Evolutionary conservation across 345 rosid species (phyloP).

Genomic region (Boechera stricta): DNA sequence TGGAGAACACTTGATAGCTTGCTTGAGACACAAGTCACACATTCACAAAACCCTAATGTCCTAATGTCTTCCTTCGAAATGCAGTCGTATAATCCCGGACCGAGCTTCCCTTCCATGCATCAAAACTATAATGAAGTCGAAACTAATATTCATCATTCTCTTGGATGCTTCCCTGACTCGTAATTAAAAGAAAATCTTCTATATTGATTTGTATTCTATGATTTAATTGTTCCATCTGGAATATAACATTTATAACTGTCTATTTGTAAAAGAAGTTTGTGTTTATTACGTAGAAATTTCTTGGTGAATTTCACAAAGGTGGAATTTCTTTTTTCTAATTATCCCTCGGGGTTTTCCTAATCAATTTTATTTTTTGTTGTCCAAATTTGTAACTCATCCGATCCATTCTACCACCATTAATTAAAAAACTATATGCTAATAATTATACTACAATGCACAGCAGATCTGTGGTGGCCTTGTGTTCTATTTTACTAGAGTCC

Average conservation of each 20-base stretch:
- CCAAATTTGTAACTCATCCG: constrained; percentile 16
- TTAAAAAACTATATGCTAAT: neutral
- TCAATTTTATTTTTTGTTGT: neutral
- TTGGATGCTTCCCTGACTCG: constrained; percentile 70
- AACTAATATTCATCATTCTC: constrained; percentile 52
- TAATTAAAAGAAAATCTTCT: constrained; percentile 37
- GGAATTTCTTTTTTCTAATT: constrained; percentile 2
- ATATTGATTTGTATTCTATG: constrained; percentile 45
- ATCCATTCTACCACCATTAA: neutral
- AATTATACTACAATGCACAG: neutral
- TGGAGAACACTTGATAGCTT: constrained; percentile 73
- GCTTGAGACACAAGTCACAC: constrained; percentile 53
- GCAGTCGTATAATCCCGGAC: constrained; percentile 34
- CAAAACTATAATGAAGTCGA: constrained; percentile 49
- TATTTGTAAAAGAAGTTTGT: constrained; percentile 40
- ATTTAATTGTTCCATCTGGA: constrained; percentile 45
- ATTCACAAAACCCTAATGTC: constrained; percentile 31
- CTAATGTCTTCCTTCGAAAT: constrained; percentile 40
- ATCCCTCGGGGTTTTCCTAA: neutral
- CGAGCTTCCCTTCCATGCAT: constrained; percentile 42
- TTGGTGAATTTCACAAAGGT: constrained; percentile 43
- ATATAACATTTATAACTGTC: constrained; percentile 46
- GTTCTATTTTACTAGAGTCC: neutral
- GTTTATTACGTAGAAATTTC: constrained; percentile 31
- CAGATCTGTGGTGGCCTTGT: neutral